Percentiles rank a stretch among this genome's conserved stretches.
Conservation (phyloP, 2,329 filamentous ascomycete genomes). For the Hysterium pulicare region DNA sequence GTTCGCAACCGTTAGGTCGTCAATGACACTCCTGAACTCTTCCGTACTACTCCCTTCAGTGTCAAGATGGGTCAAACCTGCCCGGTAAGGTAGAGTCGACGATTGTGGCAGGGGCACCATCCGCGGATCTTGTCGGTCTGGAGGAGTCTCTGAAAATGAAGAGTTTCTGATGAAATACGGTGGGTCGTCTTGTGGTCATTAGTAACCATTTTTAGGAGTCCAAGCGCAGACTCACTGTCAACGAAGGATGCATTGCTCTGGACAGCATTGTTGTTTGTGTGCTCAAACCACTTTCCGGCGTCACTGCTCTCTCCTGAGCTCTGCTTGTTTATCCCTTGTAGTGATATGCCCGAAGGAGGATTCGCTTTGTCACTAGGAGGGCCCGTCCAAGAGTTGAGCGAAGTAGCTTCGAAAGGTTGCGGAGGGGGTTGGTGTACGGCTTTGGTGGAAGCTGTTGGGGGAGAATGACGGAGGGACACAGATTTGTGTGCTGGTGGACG, state of each 20-base stretch:
- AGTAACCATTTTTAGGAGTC: neutral
- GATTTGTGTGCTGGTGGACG: slow-evolving; percentile 45
- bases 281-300: slow-evolving; percentile 52
- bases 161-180: slow-evolving; percentile 46
- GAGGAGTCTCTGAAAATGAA: slow-evolving; percentile 43
- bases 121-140: slow-evolving; percentile 26
- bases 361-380: slow-evolving; percentile 35
- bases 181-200: slow-evolving; percentile 33
- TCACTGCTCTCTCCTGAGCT: slow-evolving; percentile 52
- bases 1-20: slow-evolving; percentile 82
- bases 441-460: slow-evolving; percentile 15
- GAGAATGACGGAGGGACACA: slow-evolving; percentile 45
- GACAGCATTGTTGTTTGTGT: slow-evolving; percentile 47
- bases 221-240: slow-evolving; percentile 36
- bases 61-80: slow-evolving; percentile 38
- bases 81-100: slow-evolving; percentile 24
- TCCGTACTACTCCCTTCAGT: slow-evolving; percentile 61
- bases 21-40: slow-evolving; percentile 78
- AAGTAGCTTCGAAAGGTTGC: slow-evolving; percentile 5
- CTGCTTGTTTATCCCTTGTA: slow-evolving; percentile 30
- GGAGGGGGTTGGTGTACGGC: neutral
- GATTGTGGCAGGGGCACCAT: slow-evolving; percentile 11
- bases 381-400: slow-evolving; percentile 20
- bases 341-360: slow-evolving; percentile 41
- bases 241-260: slow-evolving; percentile 36